phyloP scores from a whole-genome alignment of 116 monocot species.

The Papilionanthe hybrid region DNA sequence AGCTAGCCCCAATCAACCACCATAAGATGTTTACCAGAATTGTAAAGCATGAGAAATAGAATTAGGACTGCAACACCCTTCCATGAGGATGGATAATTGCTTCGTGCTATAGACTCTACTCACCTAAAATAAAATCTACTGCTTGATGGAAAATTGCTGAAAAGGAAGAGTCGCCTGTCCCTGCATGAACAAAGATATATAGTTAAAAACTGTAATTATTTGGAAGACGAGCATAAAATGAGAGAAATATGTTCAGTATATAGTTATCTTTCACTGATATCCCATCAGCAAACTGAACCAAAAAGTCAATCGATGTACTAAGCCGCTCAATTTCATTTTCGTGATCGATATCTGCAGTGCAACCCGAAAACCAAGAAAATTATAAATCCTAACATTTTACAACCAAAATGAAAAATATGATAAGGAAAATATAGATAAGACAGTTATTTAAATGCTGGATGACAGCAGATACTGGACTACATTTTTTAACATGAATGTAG shows the following conservation, averaged over 20 bases:
- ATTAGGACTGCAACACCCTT: background rate
- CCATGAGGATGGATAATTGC: background rate
- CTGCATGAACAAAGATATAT: slow-evolving; percentile 18
- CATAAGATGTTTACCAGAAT: background rate
- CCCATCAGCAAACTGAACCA: slow-evolving; percentile 63
- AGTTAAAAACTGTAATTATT: background rate
- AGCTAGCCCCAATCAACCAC: background rate
- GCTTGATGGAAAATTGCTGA: slow-evolving; percentile 84
- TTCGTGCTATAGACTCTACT: slow-evolving; percentile 3
- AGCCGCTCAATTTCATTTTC: slow-evolving; percentile 67
- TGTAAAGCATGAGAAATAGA: background rate
- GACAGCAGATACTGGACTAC: background rate
- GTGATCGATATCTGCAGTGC: slow-evolving; percentile 35
- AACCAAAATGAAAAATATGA: background rate
- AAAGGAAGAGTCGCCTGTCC: slow-evolving; percentile 37
- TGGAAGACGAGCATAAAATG: background rate
- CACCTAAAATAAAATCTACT: slow-evolving; percentile 87
- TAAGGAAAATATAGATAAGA: background rate
- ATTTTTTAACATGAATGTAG: background rate
- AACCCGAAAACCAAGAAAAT: background rate
- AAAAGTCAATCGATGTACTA: slow-evolving; percentile 70
- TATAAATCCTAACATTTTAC: background rate
- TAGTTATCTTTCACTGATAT: slow-evolving; percentile 28
- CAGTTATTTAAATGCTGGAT: background rate
- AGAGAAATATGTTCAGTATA: slow-evolving; percentile 10